Evolutionary conservation across 1,139 yeast species (phyloP).

Genomic region (Casaregolazyma suthepensis): DNA sequence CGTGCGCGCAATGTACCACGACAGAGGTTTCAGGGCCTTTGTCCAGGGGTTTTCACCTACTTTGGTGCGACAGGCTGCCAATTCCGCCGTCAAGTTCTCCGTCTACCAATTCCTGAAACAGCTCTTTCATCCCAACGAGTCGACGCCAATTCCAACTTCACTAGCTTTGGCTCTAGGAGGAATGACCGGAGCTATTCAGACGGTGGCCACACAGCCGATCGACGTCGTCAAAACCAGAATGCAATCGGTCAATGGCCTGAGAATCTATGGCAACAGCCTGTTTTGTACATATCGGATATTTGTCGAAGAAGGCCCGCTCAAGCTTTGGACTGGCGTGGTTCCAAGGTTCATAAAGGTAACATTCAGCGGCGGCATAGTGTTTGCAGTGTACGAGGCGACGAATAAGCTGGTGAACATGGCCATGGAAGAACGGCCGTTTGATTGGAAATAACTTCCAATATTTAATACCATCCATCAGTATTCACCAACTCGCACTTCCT

Average conservation of each 20-base stretch:
- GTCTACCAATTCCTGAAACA: constrained; percentile 76
- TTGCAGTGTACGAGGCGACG: constrained; percentile 47
- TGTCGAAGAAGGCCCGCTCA: constrained; percentile 56
- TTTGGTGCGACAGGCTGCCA: constrained; percentile 66
- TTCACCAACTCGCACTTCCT: constrained; percentile 67
- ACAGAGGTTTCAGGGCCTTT: constrained; percentile 76
- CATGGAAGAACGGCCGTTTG: constrained; percentile 47
- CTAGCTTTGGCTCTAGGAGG: constrained; percentile 28
- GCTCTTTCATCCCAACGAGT: constrained; percentile 32
- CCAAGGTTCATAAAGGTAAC: constrained; percentile 78
- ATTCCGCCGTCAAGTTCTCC: constrained; percentile 78
- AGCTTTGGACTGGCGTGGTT: constrained; percentile 70
- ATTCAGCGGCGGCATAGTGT: constrained; percentile 72
- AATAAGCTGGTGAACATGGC: constrained; percentile 33
- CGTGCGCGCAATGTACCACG: constrained; percentile 48
- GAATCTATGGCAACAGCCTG: constrained; percentile 55
- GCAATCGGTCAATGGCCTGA: constrained; percentile 65
- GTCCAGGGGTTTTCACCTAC: constrained; percentile 81
- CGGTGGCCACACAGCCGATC: constrained; percentile 79
- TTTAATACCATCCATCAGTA: constrained; percentile 51
- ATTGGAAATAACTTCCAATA: constrained; percentile 20
- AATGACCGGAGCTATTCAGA: constrained; percentile 56
- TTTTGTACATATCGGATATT: constrained; percentile 69
- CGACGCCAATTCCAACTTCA: constrained; percentile 24
- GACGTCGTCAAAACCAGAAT: constrained; percentile 86